Evolutionary conservation across 345 rosid genomes (phyloP), one percentile per base, ranked within the genome.

Genomic region (Brassica cretica): DNA sequence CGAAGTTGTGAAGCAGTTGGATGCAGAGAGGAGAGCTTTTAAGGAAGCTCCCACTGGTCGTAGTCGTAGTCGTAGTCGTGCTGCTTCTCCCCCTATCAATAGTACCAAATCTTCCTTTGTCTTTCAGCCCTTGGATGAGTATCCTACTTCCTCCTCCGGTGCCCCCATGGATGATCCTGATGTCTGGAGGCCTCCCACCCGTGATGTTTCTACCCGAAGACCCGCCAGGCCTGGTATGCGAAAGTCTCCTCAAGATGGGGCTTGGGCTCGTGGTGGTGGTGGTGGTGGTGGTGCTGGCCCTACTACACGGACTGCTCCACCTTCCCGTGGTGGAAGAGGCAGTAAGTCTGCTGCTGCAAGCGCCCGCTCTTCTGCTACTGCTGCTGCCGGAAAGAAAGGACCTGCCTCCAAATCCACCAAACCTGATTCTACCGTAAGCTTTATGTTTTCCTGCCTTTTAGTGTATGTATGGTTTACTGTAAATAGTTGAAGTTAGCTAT

Each of bases 121-220:
- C 58, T 96, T 96, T 79, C 99, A 96, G 84, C 98, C 99, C 0
- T 82, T 96, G 64, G 99, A 93, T 84, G 99, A 96, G 87, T 96
- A 93, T 81, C 97, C 94, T 1, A 87, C 95, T 71, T 93, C 56
- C 56, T 51, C 99, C 7, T 95, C 94, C 2, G 76, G 90, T 76
- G 89, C 84, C 77, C 83, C 94, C 5, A 82, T 93, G 83, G 98
- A 93, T 82, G 99, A 96, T 75, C 99, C 98, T 82, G 99, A 96
- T 90, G 98, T 96, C 30, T 96, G 99, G 99, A 85, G 97, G 87
- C 98, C 98, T n/a, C 99, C 96, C 5, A 93, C 94, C 35, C 88
- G 93, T 53, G 99, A 93, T 71, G 82, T 90, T 64, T 2, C 87
- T 1, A 85, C 77, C 69, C 87, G 98, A 80, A 88, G 99, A 86